Conservation (phyloP, 2,329 filamentous ascomycete species). For the Curvularia spicifera region DNA sequence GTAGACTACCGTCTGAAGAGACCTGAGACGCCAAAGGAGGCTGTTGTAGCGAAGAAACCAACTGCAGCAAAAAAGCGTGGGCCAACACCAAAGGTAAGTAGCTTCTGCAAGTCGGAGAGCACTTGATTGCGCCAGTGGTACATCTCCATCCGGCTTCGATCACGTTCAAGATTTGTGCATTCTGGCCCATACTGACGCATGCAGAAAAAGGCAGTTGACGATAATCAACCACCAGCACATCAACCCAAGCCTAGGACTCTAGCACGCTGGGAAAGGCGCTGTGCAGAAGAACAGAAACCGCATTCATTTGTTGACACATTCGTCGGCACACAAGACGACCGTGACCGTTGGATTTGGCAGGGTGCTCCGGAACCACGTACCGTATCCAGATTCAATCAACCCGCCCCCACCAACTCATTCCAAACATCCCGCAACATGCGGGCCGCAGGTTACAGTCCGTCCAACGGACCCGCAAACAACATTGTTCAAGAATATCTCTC, state of each 20-base stretch:
- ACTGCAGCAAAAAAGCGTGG: too few species aligned
- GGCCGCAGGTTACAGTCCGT: conserved; percentile 20
- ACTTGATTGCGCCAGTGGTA: too few species aligned
- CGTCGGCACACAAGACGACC: conserved; percentile 19
- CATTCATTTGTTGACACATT: conserved; percentile 21
- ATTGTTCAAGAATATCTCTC: conserved; percentile 48
- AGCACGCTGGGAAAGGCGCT: conserved; percentile 9
- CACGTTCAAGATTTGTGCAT: background rate
- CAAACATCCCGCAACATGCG: conserved; percentile 24
- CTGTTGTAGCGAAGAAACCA: background rate
- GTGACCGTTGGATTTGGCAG: conserved; percentile 22
- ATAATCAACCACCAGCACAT: background rate
- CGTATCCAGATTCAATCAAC: background rate
- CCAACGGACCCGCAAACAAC: conserved; percentile 36
- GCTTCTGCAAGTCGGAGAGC: background rate
- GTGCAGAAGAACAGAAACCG: conserved; percentile 9
- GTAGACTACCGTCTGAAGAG: conserved; percentile 17
- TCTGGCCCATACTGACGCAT: conserved; percentile 8
- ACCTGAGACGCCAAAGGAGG: background rate
- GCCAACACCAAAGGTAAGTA: conserved; percentile 2
- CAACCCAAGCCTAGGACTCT: background rate
- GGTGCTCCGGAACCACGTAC: conserved; percentile 9
- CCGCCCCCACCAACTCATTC: background rate
- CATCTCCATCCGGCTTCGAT: background rate
- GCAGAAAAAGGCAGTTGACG: conserved; percentile 4